A percentile compares a stretch with the other conserved stretches of the same genome.
Evolutionary conservation across 306 rosid species (phyloP).

Genomic region (Chamaecrista fasciculata): DNA sequence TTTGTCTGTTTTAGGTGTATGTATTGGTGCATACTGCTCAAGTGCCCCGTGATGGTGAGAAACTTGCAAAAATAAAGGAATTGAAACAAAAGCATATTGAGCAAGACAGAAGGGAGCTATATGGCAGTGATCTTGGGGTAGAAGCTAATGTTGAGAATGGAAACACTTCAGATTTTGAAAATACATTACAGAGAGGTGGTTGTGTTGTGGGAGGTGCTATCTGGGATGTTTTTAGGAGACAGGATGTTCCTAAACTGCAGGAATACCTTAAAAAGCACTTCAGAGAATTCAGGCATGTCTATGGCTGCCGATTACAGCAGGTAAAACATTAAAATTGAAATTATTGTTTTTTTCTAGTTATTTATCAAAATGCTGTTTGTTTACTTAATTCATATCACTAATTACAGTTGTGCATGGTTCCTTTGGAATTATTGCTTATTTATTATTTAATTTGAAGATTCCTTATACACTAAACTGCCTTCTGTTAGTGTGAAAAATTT

Average conservation of each 20-base stretch:
- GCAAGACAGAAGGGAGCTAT: slow-evolving; percentile 59
- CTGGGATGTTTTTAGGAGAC: slow-evolving; percentile 89
- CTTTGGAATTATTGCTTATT: neutral
- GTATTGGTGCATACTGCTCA: slow-evolving; percentile 67
- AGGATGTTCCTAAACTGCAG: slow-evolving; percentile 79
- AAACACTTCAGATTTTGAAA: neutral
- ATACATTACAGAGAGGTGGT: slow-evolving; percentile 25
- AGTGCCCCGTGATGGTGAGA: slow-evolving; percentile 22
- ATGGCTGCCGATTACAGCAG: slow-evolving; percentile 61
- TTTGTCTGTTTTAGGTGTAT: slow-evolving; percentile 55
- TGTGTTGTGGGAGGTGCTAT: slow-evolving; percentile 67
- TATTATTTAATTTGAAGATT: neutral
- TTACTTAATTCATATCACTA: neutral
- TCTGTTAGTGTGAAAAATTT: neutral
- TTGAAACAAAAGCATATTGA: slow-evolving; percentile 42
- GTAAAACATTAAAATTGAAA: slow-evolving; percentile 33
- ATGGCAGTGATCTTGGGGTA: slow-evolving; percentile 19
- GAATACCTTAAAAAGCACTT: slow-evolving; percentile 71
- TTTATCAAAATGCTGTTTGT: neutral
- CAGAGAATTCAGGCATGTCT: slow-evolving; percentile 69
- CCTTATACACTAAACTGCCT: neutral
- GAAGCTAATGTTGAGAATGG: slow-evolving; percentile 5
- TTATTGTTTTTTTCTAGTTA: neutral
- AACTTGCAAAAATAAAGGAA: slow-evolving; percentile 23
- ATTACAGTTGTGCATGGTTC: neutral